Evolutionary conservation across 495 filamentous ascomycete species (phyloP), one percentile per base, ranked within the genome.

Genomic region (Aspergillus bertholletiae): DNA sequence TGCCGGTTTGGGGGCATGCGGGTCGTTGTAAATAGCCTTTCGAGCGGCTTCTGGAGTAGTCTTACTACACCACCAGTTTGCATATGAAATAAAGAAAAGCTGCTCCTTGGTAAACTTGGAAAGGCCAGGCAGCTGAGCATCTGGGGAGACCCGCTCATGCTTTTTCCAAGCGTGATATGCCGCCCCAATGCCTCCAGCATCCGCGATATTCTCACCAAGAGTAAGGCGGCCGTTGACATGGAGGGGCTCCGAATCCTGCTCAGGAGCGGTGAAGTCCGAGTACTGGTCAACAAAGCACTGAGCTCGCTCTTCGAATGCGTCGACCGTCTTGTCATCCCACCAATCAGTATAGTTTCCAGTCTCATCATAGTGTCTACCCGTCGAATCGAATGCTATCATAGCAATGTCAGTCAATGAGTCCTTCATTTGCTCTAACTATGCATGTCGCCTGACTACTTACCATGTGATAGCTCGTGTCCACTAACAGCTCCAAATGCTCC

Each of bases 231-330:
- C 88, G 55, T 88, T 88, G 51, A 89, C 83, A 61, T 89, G 82
- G 1, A 85, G 73, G 6, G 77, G 70, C 56, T 84, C 75, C 26
- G 74, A 80, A 23, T 81, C 72, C 7, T 69, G 66, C 0, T 78
- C 80, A 9, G 75, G 70, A 11, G 88, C 80, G 2, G 81, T 83
- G 58, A 80, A 88, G 9, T 85, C 73, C 41, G 68, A 73, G 65
- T 88, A 91, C 65, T 91, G 86, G 24, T 86, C 74, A 45, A 88
- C 74, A 58, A 91, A 89, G 70, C 88, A 91, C 54, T 84, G 71
- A 7, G 85, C 80, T 17, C 85, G 80, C 55, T 83, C 73, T 49
- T 83, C 68, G 59, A 88, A 91, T 23, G 74, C 80, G 32, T 77
- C 61, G 22, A 88, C 76, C 0, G 87, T 89, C 46, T 74, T 68